Base-by-base conservation (phyloP, 139 green algal species). In the Mesostigma viride region DNA sequence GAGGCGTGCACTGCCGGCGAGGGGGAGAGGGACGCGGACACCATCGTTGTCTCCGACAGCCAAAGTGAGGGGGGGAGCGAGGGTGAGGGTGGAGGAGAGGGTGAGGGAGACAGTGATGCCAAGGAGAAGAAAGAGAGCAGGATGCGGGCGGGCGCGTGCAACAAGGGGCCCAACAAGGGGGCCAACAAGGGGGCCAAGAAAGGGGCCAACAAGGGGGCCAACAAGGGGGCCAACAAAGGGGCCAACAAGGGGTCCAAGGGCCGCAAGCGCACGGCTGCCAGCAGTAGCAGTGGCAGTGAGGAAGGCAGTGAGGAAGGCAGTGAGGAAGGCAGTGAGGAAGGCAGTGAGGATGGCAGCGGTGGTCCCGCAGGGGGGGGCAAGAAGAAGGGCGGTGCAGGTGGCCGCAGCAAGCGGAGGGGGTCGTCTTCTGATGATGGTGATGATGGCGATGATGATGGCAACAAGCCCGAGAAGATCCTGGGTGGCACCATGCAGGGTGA, bases 41-140 rank as follows among this genome's bases (percentile, higher is more conserved):
- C 22, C 45, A 56, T 56, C 45, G 45, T 28, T 22, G 45, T 22
- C 45, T 22, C 45, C 22, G 22, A 56, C 45, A 56, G 22, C 22
- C 45, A 56, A 22, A 56, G 22, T 22, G 22, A 22, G 22, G 22
- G 22, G 45, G 20, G 22, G 45, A 22, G 45, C 45, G 61, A 67
- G 6, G 61, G 44, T 1, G 30, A 62, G 24, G 44, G 28, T 44
- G 5, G 44, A 34, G 58, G 59, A 60, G 30, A 60, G n/a, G 31
- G 44, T 22, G 61, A 24, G 44, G 6, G 59, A 6, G 61, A 5
- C 27, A 3, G 28, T 5, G 61, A 63, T 26, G 6, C 33, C 31
- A 0, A 67, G 61, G 30, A 57, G 33, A 30, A 57, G 2, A 30
- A 67, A 30, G 36, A 53, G 28, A 67, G 28, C 24, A 67, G 60